phyloP scores from a whole-genome alignment of 371 early-diverging fungal species.

The Apophysomyces variabilis region DNA sequence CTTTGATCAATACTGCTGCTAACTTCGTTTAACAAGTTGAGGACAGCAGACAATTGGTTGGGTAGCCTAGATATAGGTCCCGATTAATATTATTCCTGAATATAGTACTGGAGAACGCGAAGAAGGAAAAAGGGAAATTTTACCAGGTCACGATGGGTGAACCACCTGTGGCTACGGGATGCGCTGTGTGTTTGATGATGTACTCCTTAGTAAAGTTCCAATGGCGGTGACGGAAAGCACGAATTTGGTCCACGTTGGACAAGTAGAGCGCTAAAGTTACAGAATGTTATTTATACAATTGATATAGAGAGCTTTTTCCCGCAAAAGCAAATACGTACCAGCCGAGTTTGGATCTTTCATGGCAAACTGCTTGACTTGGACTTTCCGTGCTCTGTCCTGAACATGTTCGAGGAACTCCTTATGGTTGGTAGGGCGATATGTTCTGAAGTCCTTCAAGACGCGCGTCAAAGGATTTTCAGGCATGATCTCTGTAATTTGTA shows the following conservation, averaged over 20 bases:
- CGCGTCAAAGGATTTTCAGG: slow-evolving; percentile 84
- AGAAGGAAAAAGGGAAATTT: slow-evolving; percentile 10
- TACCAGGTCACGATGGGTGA: slow-evolving; percentile 64
- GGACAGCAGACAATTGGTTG: slow-evolving; percentile 72
- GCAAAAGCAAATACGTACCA: slow-evolving; percentile 20
- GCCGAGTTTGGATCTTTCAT: slow-evolving; percentile 59
- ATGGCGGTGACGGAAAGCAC: slow-evolving; percentile 86
- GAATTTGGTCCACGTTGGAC: slow-evolving; percentile 81
- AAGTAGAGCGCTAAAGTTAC: slow-evolving; percentile 62
- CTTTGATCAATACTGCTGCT: slow-evolving; percentile 41
- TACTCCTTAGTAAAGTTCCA: slow-evolving; percentile 90
- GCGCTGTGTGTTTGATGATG: slow-evolving; percentile 76
- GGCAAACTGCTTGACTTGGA: slow-evolving; percentile 53
- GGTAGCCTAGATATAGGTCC: slow-evolving; percentile 59
- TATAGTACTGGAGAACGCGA: background rate
- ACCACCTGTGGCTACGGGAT: slow-evolving; percentile 76
- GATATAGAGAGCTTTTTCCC: background rate
- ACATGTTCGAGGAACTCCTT: slow-evolving; percentile 74
- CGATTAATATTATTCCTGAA: background rate
- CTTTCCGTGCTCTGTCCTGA: slow-evolving; percentile 52
- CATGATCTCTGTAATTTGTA: slow-evolving; percentile 80
- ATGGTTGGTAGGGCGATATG: slow-evolving; percentile 82
- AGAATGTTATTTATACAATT: background rate
- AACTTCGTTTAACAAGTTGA: slow-evolving; percentile 62
- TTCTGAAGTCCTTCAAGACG: slow-evolving; percentile 76